Evolutionary conservation across 345 rosid genomes (phyloP).

Genomic region (Pelargonium nanum): DNA sequence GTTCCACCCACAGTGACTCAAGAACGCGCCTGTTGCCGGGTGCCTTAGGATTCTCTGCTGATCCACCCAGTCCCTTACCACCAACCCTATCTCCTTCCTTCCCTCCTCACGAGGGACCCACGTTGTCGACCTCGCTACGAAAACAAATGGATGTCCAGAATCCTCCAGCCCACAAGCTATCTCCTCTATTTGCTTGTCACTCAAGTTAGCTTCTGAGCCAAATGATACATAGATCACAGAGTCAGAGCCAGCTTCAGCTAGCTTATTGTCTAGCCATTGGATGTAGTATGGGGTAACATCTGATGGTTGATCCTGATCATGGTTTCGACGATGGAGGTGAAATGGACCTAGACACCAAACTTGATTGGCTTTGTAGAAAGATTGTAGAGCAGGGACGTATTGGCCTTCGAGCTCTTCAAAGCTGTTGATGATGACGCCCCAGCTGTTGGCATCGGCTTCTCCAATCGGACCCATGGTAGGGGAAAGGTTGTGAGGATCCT

Average conservation of each 20-base stretch:
- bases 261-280: constrained; percentile 1
- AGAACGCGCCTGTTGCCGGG: constrained; percentile 2
- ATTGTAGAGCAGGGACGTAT: constrained; percentile 8
- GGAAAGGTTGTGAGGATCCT: constrained; percentile 1
- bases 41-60: constrained; percentile 4
- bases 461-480: neutral
- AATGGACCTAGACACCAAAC: constrained; percentile 13
- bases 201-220: constrained; percentile 9
- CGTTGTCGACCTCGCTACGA: constrained; percentile 1
- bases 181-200: constrained; percentile 5
- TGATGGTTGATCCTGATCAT: neutral
- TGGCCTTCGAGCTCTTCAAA: constrained; percentile 21
- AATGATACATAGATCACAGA: constrained; percentile 10
- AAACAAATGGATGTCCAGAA: constrained; percentile 5
- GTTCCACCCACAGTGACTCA: constrained; percentile 17
- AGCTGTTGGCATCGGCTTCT: constrained; percentile 10
- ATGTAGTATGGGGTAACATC: neutral
- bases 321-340: neutral
- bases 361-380: constrained; percentile 3
- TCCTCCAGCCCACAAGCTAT: constrained; percentile 5
- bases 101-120: constrained; percentile 1
- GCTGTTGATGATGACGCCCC: constrained; percentile 17
- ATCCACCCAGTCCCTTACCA: constrained; percentile 8
- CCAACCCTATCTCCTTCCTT: neutral
- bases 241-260: neutral